Conservation (phyloP, 2,329 filamentous ascomycete species). For the Arachnomyces sp. region DNA sequence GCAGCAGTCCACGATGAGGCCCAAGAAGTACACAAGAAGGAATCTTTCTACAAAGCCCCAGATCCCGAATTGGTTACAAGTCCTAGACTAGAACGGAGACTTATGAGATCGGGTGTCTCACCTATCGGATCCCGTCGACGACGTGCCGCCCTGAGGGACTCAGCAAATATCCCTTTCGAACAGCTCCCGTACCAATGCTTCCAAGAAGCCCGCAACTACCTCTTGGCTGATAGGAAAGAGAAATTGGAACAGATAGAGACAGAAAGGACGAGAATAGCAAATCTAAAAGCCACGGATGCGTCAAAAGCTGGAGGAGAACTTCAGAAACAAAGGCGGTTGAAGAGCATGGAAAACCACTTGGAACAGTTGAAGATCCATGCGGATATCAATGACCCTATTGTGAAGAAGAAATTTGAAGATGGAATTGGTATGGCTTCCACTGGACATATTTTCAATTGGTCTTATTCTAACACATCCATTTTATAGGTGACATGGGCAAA, state of each 20-base stretch:
- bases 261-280: constrained; percentile 61
- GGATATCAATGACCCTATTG: constrained; percentile 88
- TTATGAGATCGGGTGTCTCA: constrained; percentile 60
- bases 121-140: constrained; percentile 81
- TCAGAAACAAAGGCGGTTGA: constrained; percentile 59
- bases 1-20: constrained; percentile 35
- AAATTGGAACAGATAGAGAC: constrained; percentile 67
- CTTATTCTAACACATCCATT: constrained; percentile 1
- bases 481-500: constrained; percentile 82
- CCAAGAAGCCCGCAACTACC: constrained; percentile 82
- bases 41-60: constrained; percentile 36
- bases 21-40: constrained; percentile 31
- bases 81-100: constrained; percentile 55
- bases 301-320: constrained; percentile 55
- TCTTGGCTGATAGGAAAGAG: constrained; percentile 70
- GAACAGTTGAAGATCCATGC: constrained; percentile 79
- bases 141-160: constrained; percentile 61
- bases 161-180: constrained; percentile 73
- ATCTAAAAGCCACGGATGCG: constrained; percentile 51
- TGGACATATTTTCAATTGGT: background rate
- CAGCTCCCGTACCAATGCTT: constrained; percentile 96
- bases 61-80: constrained; percentile 64
- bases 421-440: constrained; percentile 59
- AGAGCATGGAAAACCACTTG: constrained; percentile 63
- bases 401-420: constrained; percentile 92